Conservation (phyloP, 73 alveolate species). For the Paramecium sonneborni region DNA sequence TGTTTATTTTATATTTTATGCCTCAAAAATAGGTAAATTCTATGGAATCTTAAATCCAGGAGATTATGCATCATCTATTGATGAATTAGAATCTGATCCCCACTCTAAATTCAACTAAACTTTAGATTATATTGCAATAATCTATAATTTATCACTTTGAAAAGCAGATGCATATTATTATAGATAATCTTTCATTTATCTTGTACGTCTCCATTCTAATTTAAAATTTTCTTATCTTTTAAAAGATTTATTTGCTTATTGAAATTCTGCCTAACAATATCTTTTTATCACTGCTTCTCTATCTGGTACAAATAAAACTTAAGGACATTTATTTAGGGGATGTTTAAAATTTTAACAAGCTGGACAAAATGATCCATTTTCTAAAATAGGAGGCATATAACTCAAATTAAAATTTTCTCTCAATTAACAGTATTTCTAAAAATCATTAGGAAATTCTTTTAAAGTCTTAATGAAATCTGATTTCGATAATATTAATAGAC, state of each 20-base stretch:
- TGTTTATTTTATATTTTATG: not conserved
- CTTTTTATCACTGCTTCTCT: constrained; percentile 27
- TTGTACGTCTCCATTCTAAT: not conserved
- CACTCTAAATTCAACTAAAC: not conserved
- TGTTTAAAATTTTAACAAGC: not conserved
- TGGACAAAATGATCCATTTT: constrained; percentile 31
- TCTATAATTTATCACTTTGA: not conserved
- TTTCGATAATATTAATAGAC: constrained; percentile 13
- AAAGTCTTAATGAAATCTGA: constrained; percentile 17
- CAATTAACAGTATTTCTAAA: not conserved
- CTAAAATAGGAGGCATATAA: not conserved
- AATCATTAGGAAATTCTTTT: constrained; percentile 39
- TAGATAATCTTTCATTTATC: not conserved
- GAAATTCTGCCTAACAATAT: not conserved
- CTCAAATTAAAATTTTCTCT: not conserved
- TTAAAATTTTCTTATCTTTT: not conserved
- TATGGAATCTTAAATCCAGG: constrained; percentile 10
- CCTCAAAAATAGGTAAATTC: not conserved
- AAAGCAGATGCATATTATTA: not conserved
- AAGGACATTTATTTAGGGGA: not conserved
- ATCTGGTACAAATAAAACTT: not conserved
- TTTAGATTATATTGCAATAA: not conserved
- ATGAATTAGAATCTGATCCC: not conserved
- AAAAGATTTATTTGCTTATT: not conserved
- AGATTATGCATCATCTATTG: not conserved